Percentiles rank a stretch among this genome's conserved stretches.
phyloP scores from a whole-genome alignment of 2,329 filamentous ascomycete species.

The Epichloe sylvatica region DNA sequence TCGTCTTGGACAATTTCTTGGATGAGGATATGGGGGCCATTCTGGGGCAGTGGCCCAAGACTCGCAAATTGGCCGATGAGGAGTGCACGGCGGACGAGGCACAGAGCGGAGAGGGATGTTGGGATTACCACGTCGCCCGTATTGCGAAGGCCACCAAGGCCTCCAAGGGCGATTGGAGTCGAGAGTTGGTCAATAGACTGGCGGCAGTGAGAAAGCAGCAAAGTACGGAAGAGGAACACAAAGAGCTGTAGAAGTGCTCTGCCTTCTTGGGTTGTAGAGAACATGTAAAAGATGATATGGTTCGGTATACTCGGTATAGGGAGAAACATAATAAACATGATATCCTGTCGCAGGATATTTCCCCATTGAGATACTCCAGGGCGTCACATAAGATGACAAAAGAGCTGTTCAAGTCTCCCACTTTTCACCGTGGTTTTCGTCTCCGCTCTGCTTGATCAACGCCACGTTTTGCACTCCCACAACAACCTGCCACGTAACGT shows the following conservation, averaged over 20 bases:
- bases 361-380: too few species aligned
- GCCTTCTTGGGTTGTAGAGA: too few species aligned
- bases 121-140: conserved; percentile 38
- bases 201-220: conserved; percentile 16
- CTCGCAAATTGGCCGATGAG: conserved; percentile 18
- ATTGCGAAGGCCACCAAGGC: conserved; percentile 24
- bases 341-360: too few species aligned
- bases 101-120: conserved; percentile 36
- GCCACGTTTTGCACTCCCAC: too few species aligned
- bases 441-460: too few species aligned
- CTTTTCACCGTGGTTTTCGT: too few species aligned
- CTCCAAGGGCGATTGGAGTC: conserved; percentile 31
- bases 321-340: too few species aligned
- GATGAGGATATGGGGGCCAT: conserved; percentile 49
- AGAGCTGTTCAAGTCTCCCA: too few species aligned
- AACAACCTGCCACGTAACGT: too few species aligned
- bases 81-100: conserved; percentile 21
- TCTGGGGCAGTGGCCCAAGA: conserved; percentile 40
- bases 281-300: too few species aligned
- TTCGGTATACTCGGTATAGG: too few species aligned
- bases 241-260: conserved; percentile 19
- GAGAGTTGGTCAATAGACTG: conserved; percentile 25
- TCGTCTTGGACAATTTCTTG: conserved; percentile 53
- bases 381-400: too few species aligned
- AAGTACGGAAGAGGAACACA: conserved; percentile 11